Base-by-base conservation (phyloP, 371 early-diverging fungal genomes). In the Haplosporangium sp. region DNA sequence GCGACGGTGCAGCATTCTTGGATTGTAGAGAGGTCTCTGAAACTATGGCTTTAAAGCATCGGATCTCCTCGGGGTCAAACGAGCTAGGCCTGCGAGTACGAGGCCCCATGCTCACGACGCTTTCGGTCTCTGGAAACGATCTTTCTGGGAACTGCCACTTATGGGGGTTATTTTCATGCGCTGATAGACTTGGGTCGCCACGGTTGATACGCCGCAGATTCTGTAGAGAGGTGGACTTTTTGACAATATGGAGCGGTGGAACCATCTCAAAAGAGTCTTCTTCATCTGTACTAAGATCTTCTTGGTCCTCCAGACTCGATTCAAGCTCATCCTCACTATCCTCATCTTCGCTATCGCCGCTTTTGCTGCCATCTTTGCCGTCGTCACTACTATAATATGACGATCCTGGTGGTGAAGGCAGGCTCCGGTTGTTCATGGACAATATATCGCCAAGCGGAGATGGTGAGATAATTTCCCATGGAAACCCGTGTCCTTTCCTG, bases 381-480 rank as follows among this genome's bases (percentile, higher is more conserved):
- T 37, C 38, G 18, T 61, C 61, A 2, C n/a, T 41, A 50, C 54
- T 53, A 54, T 66, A 45, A 41, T 46, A 66, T 0, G 67, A 45
- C 0, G 66, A 66, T 6, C 66, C 54, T 0, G 45, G 45, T 8
- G 67, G 53, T 5, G 67, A 66, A 0, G 37, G 43, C 29, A 10
- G 9, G 37, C 9, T 20, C 10, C 12, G 21, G 41, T 13, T n/a
- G 21, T 18, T 6, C 21, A n/a, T 9, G 13, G 45, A 9, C 41
- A n/a, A n/a, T 14, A 38, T 14, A 5, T 1, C 45, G 2, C 10
- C 42, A 6, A 20, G 29, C 45, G 38, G 38, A 21, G 36, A 9
- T 9, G n/a, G 4, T 20, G 51, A 14, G 38, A 3, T 23, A 7
- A 13, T 18, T n/a, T 50, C 62, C 52, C 63, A 62, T n/a, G 18